A percentile compares a stretch with the other conserved stretches of the same genome.
Conservation (phyloP, 2,329 filamentous ascomycete species). For the Lojkania enalia region DNA sequence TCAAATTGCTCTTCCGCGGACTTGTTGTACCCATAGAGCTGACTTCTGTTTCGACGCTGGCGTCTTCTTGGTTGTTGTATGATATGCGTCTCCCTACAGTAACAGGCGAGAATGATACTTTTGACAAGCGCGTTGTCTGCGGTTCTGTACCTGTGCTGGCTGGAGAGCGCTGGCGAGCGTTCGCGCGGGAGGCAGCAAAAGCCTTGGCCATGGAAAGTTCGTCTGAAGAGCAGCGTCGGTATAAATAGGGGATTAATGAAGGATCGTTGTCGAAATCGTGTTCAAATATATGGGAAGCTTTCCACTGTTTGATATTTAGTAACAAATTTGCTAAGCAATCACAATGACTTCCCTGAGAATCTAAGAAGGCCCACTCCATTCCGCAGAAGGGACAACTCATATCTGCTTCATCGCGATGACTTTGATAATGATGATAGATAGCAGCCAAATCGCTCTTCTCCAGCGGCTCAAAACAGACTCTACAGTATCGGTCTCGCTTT, state of each 20-base stretch:
- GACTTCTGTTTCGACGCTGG: conserved; percentile 7
- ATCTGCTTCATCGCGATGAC: conserved; percentile 10
- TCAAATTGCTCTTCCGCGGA: conserved; percentile 13
- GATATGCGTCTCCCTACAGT: conserved; percentile 12
- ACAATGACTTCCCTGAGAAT: conserved; percentile 8
- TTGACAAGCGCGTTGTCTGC: conserved; percentile 6
- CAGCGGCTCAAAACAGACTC: conserved; percentile 13
- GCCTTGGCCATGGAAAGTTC: background rate
- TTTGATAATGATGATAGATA: conserved; percentile 12
- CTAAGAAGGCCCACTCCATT: conserved; percentile 11
- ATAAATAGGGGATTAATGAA: background rate
- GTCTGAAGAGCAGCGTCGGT: conserved; percentile 3
- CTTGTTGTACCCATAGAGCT: conserved; percentile 5
- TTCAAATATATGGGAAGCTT: conserved; percentile 16
- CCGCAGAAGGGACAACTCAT: conserved; percentile 18
- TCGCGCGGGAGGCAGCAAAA: too few species aligned
- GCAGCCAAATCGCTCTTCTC: conserved; percentile 3
- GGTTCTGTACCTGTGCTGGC: background rate
- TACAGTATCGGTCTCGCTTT: conserved; percentile 10
- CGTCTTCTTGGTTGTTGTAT: conserved; percentile 14
- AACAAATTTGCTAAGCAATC: background rate
- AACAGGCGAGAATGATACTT: conserved; percentile 19
- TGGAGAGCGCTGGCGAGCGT: background rate
- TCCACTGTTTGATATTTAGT: conserved; percentile 6
- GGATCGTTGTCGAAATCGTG: conserved; percentile 10